These are phyloP conservation scores for Metschnikowia rubicola DNA, from an alignment of 805 yeast genomes.

Conservation along the genomic window DNA sequence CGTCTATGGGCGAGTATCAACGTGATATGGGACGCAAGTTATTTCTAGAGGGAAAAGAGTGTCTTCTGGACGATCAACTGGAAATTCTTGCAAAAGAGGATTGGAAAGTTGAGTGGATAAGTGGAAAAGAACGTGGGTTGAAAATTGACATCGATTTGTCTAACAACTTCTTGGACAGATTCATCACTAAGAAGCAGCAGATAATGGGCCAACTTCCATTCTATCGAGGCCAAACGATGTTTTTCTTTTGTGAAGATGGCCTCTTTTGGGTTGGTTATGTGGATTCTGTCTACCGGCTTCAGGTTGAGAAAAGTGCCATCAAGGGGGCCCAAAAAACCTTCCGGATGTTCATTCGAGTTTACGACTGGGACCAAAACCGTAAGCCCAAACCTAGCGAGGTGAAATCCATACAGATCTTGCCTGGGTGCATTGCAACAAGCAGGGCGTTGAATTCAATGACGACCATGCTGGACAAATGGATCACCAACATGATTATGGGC, in stretches of 20 bases:
- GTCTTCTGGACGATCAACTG: background rate
- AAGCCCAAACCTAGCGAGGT: background rate
- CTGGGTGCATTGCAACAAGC: background rate
- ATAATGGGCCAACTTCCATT: background rate
- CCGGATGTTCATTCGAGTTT: background rate
- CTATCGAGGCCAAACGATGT: background rate
- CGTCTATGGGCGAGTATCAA: background rate
- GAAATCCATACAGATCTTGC: background rate
- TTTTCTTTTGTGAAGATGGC: background rate
- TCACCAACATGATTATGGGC: background rate
- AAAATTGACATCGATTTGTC: background rate
- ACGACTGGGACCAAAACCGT: background rate
- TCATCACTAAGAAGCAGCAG: background rate
- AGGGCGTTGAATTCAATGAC: constrained; percentile 1
- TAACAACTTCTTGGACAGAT: background rate
- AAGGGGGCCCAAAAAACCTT: background rate
- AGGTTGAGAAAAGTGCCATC: background rate
- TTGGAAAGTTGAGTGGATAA: background rate
- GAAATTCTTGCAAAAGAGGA: background rate
- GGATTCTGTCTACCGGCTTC: background rate
- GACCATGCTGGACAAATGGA: background rate
- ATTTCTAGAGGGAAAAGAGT: background rate
- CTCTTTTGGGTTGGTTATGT: background rate
- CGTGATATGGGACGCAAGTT: background rate
- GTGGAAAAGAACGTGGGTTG: background rate